These are phyloP conservation scores for Agrostemma githago DNA, from an alignment of 148 eudicot genomes.

Conservation along the genomic window DNA sequence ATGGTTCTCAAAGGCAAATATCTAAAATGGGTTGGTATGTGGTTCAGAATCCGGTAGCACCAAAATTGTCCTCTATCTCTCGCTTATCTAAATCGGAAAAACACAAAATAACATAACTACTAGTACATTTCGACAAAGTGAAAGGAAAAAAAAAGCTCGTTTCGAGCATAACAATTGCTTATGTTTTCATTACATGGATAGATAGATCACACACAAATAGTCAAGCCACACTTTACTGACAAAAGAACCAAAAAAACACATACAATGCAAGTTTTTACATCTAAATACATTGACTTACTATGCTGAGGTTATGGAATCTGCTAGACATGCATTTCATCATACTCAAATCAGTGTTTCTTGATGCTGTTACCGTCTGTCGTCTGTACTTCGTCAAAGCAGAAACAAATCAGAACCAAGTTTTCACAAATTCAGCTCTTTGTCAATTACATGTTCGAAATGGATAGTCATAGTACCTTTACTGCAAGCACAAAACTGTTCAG, in stretches of 20 bases:
- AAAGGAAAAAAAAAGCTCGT: slow-evolving; percentile 6
- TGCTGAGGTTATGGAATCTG: slow-evolving; percentile 6
- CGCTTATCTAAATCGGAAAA: too few species aligned
- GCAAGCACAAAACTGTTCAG: slow-evolving; percentile 18
- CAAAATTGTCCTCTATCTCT: too few species aligned
- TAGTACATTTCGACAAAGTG: neutral
- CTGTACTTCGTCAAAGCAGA: slow-evolving; percentile 30
- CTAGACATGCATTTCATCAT: slow-evolving; percentile 23
- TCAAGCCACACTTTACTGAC: slow-evolving; percentile 13
- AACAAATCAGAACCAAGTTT: neutral
- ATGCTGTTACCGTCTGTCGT: slow-evolving; percentile 21
- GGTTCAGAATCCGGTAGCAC: too few species aligned
- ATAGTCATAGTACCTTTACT: slow-evolving; percentile 18
- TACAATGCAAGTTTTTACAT: slow-evolving; percentile 24
- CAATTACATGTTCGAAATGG: neutral
- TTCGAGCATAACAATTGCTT: slow-evolving; percentile 3
- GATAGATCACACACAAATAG: slow-evolving; percentile 21
- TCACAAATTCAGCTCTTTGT: neutral
- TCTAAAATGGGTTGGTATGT: too few species aligned
- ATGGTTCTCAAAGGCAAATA: too few species aligned
- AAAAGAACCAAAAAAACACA: neutral
- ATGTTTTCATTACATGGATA: neutral
- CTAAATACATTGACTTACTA: slow-evolving; percentile 21
- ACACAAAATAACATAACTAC: too few species aligned
- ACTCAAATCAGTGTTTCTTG: slow-evolving; percentile 45